Percentiles rank a stretch among this genome's conserved stretches.
Evolutionary conservation across 768 basidiomycete species (phyloP).

Genomic region (Scleroderma citrinum): DNA sequence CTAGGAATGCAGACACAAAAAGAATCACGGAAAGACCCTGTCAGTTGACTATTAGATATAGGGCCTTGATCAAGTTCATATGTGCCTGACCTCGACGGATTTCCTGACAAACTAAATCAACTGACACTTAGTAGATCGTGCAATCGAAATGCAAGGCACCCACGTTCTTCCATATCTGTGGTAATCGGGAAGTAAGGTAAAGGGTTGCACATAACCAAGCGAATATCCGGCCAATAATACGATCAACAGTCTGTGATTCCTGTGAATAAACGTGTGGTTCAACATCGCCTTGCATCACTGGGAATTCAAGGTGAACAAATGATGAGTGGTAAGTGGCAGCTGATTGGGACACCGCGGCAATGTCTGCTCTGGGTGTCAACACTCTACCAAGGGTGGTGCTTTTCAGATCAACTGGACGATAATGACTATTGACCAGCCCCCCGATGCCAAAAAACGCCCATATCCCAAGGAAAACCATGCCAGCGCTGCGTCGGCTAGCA

Average conservation of each 20-base stretch:
- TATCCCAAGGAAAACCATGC: constrained; percentile 75
- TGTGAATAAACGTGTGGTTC: constrained; percentile 13
- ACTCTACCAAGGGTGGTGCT: constrained; percentile 44
- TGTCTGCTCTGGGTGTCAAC: constrained; percentile 23
- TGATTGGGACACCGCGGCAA: not conserved
- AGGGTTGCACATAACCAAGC: constrained; percentile 93
- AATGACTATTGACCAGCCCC: constrained; percentile 33
- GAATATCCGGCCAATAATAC: constrained; percentile 79
- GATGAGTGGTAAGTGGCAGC: constrained; percentile 11
- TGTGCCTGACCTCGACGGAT: constrained; percentile 66
- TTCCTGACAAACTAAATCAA: constrained; percentile 68
- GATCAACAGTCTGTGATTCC: constrained; percentile 37
- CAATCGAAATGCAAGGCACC: constrained; percentile 28
- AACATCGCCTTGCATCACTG: constrained; percentile 3
- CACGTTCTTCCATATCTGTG: constrained; percentile 99
- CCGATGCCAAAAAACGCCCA: constrained; percentile 73
- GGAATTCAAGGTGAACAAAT: constrained; percentile 17
- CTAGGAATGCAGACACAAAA: constrained; percentile 90
- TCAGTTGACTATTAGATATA: constrained; percentile 1
- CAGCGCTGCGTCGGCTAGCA: constrained; percentile 63
- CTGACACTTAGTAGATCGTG: constrained; percentile 1
- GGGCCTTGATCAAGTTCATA: constrained; percentile 3
- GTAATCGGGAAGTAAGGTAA: constrained; percentile 89
- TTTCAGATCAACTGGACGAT: constrained; percentile 21
- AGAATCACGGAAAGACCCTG: constrained; percentile 91